Base-by-base conservation (phyloP, 768 basidiomycete genomes). In the Termitomyces sp. region DNA sequence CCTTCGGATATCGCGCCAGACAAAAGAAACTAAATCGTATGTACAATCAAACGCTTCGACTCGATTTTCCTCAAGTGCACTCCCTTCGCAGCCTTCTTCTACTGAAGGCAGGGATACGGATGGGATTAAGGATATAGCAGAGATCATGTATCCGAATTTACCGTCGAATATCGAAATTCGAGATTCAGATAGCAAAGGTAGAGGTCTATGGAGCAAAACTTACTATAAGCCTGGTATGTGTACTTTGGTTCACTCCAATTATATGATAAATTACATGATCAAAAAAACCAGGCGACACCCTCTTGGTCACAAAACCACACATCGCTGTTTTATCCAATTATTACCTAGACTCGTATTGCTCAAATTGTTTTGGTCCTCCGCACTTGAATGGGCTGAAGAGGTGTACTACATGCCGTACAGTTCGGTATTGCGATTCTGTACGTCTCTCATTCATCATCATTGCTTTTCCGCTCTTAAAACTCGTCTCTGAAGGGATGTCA, bases 351-450 rank as follows among this genome's bases (percentile, higher is more conserved):
- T 71, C 72, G 1, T 76, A 86, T 66, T 97, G 94, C 63, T 88
- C 90, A 1, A 76, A 76, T 6, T 97, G 94, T 64, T 76, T 79
- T 43, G 73, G 71, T 0, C 65, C 75, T 1, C 68, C 78, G 13
- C 61, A 70, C 1, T 30, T 70, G 0, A 57, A 66, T 20, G 69
- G 73, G 0, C 66, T 94, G 57, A 86, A 83, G 66, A 76, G 90
- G 50, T 98, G 96, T 69, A 82, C 87, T 0, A 77, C 74, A 5
- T 98, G 96, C 68, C 81, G 80, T 50, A 71, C 74, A 0, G 66
- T 91, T 1, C 78, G 82, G 65, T 98, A 98, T 65, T 98, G 96
- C 67, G 80, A 86, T 54, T 60, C 74, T 16, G 91, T 93, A 66
- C 38, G 86, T 72, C 26, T n/a, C 59, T 28, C 51, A 33, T 51